phyloP scores from a whole-genome alignment of 129 eudicot species.

The Kitagawia praeruptora region DNA sequence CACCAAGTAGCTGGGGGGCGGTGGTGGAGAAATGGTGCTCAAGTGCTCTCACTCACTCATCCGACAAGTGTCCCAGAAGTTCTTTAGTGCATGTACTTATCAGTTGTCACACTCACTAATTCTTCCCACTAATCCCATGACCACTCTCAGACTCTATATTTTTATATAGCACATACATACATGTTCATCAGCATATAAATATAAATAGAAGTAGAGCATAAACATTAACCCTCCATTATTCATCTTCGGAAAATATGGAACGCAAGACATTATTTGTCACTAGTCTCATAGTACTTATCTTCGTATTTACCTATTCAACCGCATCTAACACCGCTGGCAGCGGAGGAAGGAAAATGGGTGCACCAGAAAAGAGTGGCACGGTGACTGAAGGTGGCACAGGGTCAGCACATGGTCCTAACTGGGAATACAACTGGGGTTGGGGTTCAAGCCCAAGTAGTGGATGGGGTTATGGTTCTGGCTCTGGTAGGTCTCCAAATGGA shows the following conservation, averaged over 20 bases:
- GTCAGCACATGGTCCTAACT: constrained; percentile 60
- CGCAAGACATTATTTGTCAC: constrained; percentile 10
- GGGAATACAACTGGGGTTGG: constrained; percentile 79
- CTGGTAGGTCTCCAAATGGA: constrained; percentile 58
- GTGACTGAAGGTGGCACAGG: constrained; percentile 42
- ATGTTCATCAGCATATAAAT: background rate
- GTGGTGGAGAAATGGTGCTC: constrained; percentile 4
- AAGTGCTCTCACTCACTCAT: background rate
- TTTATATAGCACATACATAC: background rate
- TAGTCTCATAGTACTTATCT: constrained; percentile 16
- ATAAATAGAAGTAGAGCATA: background rate
- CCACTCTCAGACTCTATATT: background rate
- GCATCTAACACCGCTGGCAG: constrained; percentile 13
- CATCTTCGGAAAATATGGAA: constrained; percentile 1
- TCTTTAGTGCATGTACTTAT: background rate
- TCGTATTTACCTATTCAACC: constrained; percentile 17
- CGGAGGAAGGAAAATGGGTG: constrained; percentile 23
- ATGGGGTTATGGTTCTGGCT: constrained; percentile 80
- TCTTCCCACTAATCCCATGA: background rate
- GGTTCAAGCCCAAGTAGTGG: constrained; percentile 62
- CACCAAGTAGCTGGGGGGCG: background rate
- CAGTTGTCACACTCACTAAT: background rate
- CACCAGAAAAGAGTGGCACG: constrained; percentile 5
- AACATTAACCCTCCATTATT: background rate
- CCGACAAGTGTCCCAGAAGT: constrained; percentile 8